Evolutionary conservation across 2,329 filamentous ascomycete genomes (phyloP), one percentile per base, ranked within the genome.

Genomic region (Aspergillus aculeatus): DNA sequence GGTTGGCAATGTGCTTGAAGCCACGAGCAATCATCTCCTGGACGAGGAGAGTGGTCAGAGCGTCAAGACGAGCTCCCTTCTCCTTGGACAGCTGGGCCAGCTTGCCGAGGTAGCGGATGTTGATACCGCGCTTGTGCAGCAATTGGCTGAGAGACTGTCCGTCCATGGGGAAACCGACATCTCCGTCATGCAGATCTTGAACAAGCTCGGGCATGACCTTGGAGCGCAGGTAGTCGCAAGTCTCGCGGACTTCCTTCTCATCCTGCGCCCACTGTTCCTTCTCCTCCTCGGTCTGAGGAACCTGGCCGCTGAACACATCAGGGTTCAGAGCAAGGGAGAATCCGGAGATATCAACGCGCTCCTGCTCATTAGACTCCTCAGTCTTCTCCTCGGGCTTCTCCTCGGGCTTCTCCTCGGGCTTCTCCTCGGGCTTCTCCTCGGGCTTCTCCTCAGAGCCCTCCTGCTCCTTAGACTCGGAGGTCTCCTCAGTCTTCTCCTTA

Each of bases 111-210:
- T 99, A 99, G 71, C 96, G 87, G 63, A 98, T 85, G 80, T 99
- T 99, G 81, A 99, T 93, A 78, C 95, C 95, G 47, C 94, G 91
- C 83, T 96, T 96, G 82, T 99, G 95, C 72, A 99, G 83, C 54
- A 97, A 85, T 65, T 88, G 87, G 69, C 89, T 91, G 60, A 99
- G 82, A 21, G 94, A 97, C 71, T 90, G 86, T n/a, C 95, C 95
- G 69, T 99, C 96, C 92, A 98, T 97, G 12, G 95, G 95, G 81
- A 98, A 98, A 69, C 94, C 95, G 66, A 96, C 89, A 67, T 99
- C 94, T 6, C 92, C 93, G 66, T 96, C 91, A 72, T 90, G 89
- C 60, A 99, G 84, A 70, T 99, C 94, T 63, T 89, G 87, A 59
- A 98, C 78, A 59, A 99, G 83, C 58, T 89, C 86, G n/a, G 94